Conservation (phyloP, 495 filamentous ascomycete genomes). For the Daldinia grandis region DNA sequence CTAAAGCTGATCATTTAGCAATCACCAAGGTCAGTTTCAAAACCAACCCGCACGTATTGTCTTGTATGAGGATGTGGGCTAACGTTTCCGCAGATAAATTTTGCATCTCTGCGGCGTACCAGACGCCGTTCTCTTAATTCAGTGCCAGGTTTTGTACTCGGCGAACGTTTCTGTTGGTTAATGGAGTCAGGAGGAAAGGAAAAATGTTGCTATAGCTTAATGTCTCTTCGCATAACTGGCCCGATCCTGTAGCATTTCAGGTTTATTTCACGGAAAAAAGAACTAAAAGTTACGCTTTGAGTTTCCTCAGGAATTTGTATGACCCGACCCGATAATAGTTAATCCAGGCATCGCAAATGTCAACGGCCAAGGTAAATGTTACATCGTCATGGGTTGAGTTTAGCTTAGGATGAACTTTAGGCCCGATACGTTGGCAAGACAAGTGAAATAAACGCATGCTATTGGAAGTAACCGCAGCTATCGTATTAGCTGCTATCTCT, state of each 20-base stretch:
- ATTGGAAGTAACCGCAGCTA: neutral
- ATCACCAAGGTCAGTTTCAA: neutral
- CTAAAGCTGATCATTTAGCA: neutral
- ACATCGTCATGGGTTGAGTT: neutral
- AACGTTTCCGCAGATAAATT: neutral
- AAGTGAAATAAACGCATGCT: neutral
- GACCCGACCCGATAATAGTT: neutral
- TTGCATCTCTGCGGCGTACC: neutral
- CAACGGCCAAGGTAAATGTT: neutral
- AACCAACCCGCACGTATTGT: neutral
- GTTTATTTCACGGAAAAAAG: neutral
- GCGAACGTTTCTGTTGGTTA: neutral
- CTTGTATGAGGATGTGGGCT: neutral
- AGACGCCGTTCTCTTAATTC: neutral
- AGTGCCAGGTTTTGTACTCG: neutral
- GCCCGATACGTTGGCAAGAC: neutral
- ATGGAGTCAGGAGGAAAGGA: neutral
- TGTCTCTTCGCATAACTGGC: conserved; percentile 1
- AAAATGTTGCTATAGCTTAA: conserved; percentile 1
- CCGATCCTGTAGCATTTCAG: neutral
- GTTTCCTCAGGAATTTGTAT: neutral
- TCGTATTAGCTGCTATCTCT: neutral
- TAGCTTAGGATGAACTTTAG: neutral
- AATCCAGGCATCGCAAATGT: neutral
- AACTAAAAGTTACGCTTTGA: neutral